Conservation (phyloP, 2,329 filamentous ascomycete species). For the Diatrype stigma region DNA sequence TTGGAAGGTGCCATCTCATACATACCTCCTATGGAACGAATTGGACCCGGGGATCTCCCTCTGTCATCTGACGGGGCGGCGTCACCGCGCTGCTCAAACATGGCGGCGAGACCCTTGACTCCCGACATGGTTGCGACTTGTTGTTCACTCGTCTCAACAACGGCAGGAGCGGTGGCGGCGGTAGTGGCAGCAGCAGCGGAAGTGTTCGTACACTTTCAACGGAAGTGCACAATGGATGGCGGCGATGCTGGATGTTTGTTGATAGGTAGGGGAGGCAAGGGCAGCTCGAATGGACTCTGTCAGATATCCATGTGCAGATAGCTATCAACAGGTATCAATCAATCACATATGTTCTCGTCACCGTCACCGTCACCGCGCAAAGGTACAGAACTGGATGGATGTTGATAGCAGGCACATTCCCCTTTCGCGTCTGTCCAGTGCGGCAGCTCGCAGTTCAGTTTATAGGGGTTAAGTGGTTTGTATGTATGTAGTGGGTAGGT, state of each 20-base stretch:
- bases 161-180: constrained; percentile 20
- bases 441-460: not conserved
- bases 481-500: not conserved
- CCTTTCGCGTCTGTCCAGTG: constrained; percentile 3
- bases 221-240: too few relatives aligned
- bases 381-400: constrained; percentile 18
- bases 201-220: too few relatives aligned
- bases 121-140: constrained; percentile 52
- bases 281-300: constrained; percentile 11
- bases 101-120: constrained; percentile 72
- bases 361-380: constrained; percentile 22
- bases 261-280: not conserved
- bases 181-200: constrained; percentile 14
- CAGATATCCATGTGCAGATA: too few relatives aligned
- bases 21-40: constrained; percentile 37
- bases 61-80: constrained; percentile 59
- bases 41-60: constrained; percentile 60
- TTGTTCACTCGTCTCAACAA: constrained; percentile 4
- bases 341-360: constrained; percentile 18
- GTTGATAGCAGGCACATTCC: constrained; percentile 18
- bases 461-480: not conserved
- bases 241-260: not conserved
- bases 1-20: constrained; percentile 3
- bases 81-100: constrained; percentile 72
- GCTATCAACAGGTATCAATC: too few relatives aligned